phyloP scores from a whole-genome alignment of 805 yeast genomes.

The Blastobotrys peoriensis region DNA sequence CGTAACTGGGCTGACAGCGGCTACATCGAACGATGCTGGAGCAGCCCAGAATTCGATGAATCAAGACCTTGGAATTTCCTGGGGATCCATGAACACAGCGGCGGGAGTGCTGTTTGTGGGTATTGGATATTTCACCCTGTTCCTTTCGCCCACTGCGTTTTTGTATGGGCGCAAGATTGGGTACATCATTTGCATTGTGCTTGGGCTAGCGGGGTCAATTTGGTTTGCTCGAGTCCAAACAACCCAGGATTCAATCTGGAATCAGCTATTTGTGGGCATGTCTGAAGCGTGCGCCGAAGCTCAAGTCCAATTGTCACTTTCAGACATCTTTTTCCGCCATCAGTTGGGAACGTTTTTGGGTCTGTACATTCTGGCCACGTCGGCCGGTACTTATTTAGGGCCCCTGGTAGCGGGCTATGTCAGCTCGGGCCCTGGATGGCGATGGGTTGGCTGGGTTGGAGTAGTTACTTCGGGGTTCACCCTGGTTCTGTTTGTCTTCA shows the following conservation, averaged over 20 bases:
- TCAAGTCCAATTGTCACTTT: conserved; percentile 54
- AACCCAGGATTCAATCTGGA: conserved; percentile 63
- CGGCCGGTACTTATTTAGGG: conserved; percentile 73
- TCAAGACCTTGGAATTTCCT: conserved; percentile 56
- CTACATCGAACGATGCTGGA: conserved; percentile 67
- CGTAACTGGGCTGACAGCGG: conserved; percentile 43
- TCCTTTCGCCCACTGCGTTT: conserved; percentile 63
- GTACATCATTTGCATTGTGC: conserved; percentile 51
- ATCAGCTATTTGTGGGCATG: conserved; percentile 71
- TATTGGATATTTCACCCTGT: conserved; percentile 58
- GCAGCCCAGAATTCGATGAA: conserved; percentile 63
- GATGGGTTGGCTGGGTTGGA: conserved; percentile 73
- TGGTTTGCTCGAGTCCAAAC: conserved; percentile 60
- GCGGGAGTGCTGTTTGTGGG: conserved; percentile 73
- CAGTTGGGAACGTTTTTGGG: conserved; percentile 69
- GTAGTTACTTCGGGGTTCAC: conserved; percentile 59
- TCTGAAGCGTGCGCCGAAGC: conserved; percentile 74
- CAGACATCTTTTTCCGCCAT: conserved; percentile 74
- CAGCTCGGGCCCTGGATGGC: conserved; percentile 50
- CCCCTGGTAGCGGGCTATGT: conserved; percentile 73
- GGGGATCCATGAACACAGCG: conserved; percentile 68
- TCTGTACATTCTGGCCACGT: conserved; percentile 65
- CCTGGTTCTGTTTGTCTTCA: conserved; percentile 47
- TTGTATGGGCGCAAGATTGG: conserved; percentile 63
- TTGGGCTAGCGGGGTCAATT: conserved; percentile 60